phyloP scores from a whole-genome alignment of 2,329 filamentous ascomycete genomes.

The Calonectria montana region DNA sequence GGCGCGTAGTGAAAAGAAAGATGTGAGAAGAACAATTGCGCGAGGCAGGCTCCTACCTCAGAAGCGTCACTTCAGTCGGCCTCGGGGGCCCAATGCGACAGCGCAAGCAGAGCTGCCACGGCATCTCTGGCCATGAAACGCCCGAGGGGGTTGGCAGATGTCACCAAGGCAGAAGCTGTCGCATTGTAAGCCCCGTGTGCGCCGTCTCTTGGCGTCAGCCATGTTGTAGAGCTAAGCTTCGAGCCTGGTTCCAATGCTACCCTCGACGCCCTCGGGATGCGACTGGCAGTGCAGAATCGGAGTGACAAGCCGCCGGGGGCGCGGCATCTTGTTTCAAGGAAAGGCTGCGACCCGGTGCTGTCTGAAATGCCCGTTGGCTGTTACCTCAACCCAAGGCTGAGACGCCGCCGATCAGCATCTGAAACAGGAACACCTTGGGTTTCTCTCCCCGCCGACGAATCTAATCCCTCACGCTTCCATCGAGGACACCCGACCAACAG shows the following conservation, averaged over 20 bases:
- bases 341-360: slow-evolving; percentile 13
- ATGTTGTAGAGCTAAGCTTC: not conserved
- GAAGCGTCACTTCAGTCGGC: slow-evolving; percentile 5
- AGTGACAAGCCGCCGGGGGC: not conserved
- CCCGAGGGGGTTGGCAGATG: slow-evolving; percentile 17
- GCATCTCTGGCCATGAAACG: slow-evolving; percentile 19
- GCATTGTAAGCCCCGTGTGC: slow-evolving; percentile 19
- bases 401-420: slow-evolving; percentile 33
- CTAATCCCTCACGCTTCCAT: not conserved
- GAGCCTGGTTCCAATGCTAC: slow-evolving; percentile 8
- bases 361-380: slow-evolving; percentile 25
- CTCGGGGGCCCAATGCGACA: not conserved
- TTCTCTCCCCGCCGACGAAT: not conserved
- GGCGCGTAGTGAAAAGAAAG: slow-evolving; percentile 7
- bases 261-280: not conserved
- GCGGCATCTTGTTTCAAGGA: not conserved
- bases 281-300: slow-evolving; percentile 10
- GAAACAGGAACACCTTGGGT: slow-evolving; percentile 38
- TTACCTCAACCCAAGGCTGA: slow-evolving; percentile 31
- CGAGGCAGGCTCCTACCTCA: slow-evolving; percentile 5
- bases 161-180: slow-evolving; percentile 13
- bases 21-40: slow-evolving; percentile 6
- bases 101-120: not conserved
- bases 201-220: not conserved
- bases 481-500: not conserved